These are phyloP conservation scores for Plasmodium knowlesi DNA, from an alignment of 169 alveolate genomes.

Conservation along the genomic window DNA sequence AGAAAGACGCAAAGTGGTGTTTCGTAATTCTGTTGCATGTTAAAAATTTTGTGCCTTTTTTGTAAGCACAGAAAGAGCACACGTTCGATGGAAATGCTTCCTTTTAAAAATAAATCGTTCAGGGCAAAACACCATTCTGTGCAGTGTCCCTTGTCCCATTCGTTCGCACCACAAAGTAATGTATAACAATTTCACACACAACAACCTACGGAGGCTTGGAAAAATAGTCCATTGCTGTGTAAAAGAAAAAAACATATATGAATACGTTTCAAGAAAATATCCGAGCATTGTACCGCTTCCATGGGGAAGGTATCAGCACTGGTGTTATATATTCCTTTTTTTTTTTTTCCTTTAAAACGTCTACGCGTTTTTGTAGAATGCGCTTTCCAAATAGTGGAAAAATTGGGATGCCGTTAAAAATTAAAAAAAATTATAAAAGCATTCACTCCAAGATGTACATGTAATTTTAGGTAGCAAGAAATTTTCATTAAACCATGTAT, in stretches of 20 bases:
- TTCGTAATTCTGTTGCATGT: not conserved
- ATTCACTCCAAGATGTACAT: not conserved
- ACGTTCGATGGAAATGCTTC: not conserved
- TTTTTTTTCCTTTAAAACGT: not conserved
- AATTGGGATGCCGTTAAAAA: not conserved
- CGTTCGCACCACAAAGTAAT: not conserved
- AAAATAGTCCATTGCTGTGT: not conserved
- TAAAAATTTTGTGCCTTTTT: not conserved
- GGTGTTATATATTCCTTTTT: not conserved
- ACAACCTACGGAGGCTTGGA: not conserved
- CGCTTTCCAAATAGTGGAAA: not conserved
- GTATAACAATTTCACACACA: not conserved
- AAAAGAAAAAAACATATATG: not conserved
- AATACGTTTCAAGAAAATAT: not conserved
- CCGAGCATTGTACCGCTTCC: not conserved
- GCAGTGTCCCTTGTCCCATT: not conserved
- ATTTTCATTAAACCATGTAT: not conserved
- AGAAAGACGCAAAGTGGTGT: not conserved
- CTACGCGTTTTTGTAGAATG: not conserved
- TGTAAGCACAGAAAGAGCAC: not conserved
- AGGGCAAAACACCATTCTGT: not conserved
- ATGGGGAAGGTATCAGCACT: not conserved
- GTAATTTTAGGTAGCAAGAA: not conserved
- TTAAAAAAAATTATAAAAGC: not conserved
- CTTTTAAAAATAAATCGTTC: not conserved